Base-by-base conservation (phyloP, 2,329 filamentous ascomycete genomes). In the Colletotrichum sp. region DNA sequence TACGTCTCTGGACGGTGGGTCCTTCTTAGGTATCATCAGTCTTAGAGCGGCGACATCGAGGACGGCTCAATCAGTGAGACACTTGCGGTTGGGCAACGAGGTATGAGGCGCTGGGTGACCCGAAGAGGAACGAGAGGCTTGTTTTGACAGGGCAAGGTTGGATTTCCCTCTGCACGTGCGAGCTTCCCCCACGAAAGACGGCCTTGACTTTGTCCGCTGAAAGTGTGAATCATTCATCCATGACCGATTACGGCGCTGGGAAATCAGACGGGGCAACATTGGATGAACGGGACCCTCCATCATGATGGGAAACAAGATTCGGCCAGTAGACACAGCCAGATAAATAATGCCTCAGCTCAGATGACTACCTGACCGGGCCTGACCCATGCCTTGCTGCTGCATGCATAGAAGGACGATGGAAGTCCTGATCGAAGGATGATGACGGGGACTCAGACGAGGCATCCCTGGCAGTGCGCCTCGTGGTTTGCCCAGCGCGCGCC, bases 401-500 rank as follows among this genome's bases (percentile, higher is more conserved):
- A 63, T 32, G 43, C 65, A 63, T 32, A 61, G 48, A 57, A 52
- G 55, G 7, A 13, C 28, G 18, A 7, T 21, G 43, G 43, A 52
- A 52, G 43, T 52, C 43, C n/a, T 21, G 18, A 9, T 52, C 14
- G 13, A n/a, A 39, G 43, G 67, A 32, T 14, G 30, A 26, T 34
- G 34, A 65, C 34, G 4, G 34, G 28, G 34, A 21, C 34, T 24
- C 9, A 3, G 64, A 73, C 63, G 64, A 75, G 70, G 70, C 63
- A 64, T 65, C 64, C 64, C 36, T 10, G 69, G 55, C 26, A 65
- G 73, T 75, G 69, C 64, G 73, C 73, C 73, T 75, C 59, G 59
- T 71, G 59, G 70, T 63, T 64, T 75, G 73, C 73, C 73, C 63
- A 72, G 32, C 57, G 63, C 14, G 24, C 73, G 69, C 73, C 73